phyloP scores from a whole-genome alignment of 495 filamentous ascomycete genomes.

The Margaritispora aquatica region DNA sequence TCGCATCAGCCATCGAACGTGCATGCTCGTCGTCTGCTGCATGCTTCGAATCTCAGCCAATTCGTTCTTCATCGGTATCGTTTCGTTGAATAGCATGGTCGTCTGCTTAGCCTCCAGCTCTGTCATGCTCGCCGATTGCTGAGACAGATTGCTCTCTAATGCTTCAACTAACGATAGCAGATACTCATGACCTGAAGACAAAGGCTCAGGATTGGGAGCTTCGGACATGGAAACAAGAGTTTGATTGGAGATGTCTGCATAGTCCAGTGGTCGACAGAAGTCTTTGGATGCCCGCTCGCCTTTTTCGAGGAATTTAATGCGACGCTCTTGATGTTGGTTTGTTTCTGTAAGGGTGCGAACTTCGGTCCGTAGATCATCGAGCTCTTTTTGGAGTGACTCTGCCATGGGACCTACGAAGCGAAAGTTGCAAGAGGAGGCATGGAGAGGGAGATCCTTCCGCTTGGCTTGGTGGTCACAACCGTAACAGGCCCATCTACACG shows the following conservation, averaged over 20 bases:
- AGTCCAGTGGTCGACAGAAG: slow-evolving; percentile 11
- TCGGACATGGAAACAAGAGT: slow-evolving; percentile 12
- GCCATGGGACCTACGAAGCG: slow-evolving; percentile 31
- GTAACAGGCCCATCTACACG: slow-evolving; percentile 35
- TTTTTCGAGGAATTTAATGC: slow-evolving; percentile 35
- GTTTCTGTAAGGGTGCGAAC: slow-evolving; percentile 26
- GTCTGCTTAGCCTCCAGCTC: slow-evolving; percentile 43
- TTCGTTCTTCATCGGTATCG: slow-evolving; percentile 42
- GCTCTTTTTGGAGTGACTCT: slow-evolving; percentile 24
- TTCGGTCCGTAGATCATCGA: slow-evolving; percentile 29
- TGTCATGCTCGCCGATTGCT: slow-evolving; percentile 34
- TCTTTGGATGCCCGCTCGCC: slow-evolving; percentile 4
- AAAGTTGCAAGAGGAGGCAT: slow-evolving; percentile 26
- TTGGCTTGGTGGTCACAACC: slow-evolving; percentile 33
- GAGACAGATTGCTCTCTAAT: slow-evolving; percentile 39
- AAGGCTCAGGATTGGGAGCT: slow-evolving; percentile 18
- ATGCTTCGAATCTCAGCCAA: slow-evolving; percentile 45
- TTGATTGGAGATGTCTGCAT: slow-evolving; percentile 9
- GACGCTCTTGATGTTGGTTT: slow-evolving; percentile 32
- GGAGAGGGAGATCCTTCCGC: slow-evolving; percentile 28
- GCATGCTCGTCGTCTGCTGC: slow-evolving; percentile 45
- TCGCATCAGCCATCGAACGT: slow-evolving; percentile 49
- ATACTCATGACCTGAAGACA: slow-evolving; percentile 32
- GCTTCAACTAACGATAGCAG: slow-evolving; percentile 42
- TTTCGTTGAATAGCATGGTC: slow-evolving; percentile 43